phyloP scores from a whole-genome alignment of 352 stramenopile species.

The Globisporangium camurandrum region DNA sequence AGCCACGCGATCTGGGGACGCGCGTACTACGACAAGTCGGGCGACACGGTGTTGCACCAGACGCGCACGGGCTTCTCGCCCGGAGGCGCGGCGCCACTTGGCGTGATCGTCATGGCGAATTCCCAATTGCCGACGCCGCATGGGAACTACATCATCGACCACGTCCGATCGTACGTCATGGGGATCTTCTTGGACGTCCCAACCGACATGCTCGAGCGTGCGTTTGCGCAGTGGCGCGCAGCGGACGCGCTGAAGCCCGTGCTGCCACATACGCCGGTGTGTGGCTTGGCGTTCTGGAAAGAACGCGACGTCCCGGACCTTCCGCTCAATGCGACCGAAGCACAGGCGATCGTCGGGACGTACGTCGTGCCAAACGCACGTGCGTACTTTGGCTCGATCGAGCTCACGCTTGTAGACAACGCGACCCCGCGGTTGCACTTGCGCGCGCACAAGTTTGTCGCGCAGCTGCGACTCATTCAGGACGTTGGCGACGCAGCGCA shows the following conservation, averaged over 20 bases:
- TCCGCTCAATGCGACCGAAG: conserved; percentile 17
- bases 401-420: conserved; percentile 15
- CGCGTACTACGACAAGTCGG: conserved; percentile 62
- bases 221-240: conserved; percentile 26
- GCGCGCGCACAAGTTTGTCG: neutral
- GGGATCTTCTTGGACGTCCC: conserved; percentile 61
- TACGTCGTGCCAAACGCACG: conserved; percentile 31
- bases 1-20: conserved; percentile 47
- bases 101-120: conserved; percentile 56
- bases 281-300: conserved; percentile 37
- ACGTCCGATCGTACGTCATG: conserved; percentile 58
- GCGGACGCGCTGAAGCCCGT: conserved; percentile 24
- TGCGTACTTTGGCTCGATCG: conserved; percentile 28
- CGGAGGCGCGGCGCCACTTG: conserved; percentile 29
- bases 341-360: conserved; percentile 26
- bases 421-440: neutral
- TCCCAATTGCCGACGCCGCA: conserved; percentile 30
- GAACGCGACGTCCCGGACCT: conserved; percentile 20
- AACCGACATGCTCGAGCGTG: conserved; percentile 37
- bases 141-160: conserved; percentile 37
- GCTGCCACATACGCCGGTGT: conserved; percentile 25
- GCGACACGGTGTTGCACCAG: conserved; percentile 43
- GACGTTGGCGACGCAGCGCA: neutral
- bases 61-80: conserved; percentile 49
- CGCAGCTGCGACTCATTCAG: neutral